These are phyloP conservation scores for Pleurotus sapidus DNA, from an alignment of 768 basidiomycete species.

Conservation along the genomic window DNA sequence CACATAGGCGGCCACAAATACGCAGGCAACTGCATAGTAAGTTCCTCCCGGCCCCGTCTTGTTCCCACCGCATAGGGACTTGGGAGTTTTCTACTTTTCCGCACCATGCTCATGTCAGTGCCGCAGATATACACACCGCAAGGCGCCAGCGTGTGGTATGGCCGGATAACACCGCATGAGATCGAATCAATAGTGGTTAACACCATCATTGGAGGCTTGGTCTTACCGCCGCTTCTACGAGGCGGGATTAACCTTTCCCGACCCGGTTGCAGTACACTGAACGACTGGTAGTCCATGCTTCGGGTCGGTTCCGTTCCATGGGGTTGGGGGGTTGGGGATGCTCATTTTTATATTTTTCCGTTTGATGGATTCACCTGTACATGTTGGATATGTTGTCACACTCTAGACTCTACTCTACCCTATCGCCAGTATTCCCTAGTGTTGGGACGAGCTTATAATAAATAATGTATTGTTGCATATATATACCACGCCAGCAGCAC, in stretches of 20 bases:
- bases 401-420: neutral
- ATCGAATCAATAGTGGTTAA: conserved; percentile 83
- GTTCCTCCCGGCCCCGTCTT: conserved; percentile 28
- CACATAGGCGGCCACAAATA: conserved; percentile 95
- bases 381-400: neutral
- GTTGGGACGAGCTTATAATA: conserved; percentile 3
- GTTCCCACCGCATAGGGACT: neutral
- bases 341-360: neutral
- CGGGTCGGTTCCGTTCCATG: neutral
- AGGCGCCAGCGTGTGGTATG: conserved; percentile 90
- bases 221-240: conserved; percentile 82
- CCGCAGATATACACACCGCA: conserved; percentile 80
- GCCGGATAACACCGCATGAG: conserved; percentile 88
- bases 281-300: conserved; percentile 59
- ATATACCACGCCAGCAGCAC: neutral
- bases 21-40: conserved; percentile 85
- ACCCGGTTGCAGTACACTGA: conserved; percentile 63
- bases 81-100: neutral
- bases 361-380: neutral
- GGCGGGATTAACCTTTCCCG: conserved; percentile 79
- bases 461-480: conserved; percentile 7
- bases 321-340: neutral
- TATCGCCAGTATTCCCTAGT: neutral
- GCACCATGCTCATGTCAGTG: no score
- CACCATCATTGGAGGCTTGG: conserved; percentile 81